A percentile compares a stretch with the other conserved stretches of the same genome.
Evolutionary conservation across 441 rosid species (phyloP).

Genomic region (Eruca vesicaria): DNA sequence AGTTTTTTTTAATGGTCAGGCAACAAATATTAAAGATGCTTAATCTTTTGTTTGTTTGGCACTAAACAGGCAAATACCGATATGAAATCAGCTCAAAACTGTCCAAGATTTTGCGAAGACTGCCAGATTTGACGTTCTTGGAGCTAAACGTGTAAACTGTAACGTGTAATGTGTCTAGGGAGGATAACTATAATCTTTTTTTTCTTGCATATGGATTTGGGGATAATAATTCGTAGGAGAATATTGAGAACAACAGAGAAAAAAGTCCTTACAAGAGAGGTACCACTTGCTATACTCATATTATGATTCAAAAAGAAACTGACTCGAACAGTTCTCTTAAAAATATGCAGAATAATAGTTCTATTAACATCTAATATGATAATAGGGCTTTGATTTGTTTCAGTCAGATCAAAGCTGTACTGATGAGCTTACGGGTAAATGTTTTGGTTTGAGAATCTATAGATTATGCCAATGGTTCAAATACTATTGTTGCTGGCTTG

Average conservation of each 20-base stretch:
- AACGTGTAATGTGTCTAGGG: constrained; percentile 11
- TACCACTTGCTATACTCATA: constrained; percentile 10
- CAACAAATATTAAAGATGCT: constrained; percentile 10
- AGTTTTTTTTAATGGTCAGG: neutral
- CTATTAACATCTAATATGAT: neutral
- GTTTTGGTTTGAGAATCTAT: neutral
- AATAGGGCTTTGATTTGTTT: constrained; percentile 5
- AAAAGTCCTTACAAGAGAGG: neutral
- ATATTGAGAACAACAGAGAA: constrained; percentile 10
- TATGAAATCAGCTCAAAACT: constrained; percentile 6
- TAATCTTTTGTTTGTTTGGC: constrained; percentile 6
- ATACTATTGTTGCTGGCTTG: too few species aligned
- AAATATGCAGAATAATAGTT: neutral
- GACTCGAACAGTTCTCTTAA: neutral
- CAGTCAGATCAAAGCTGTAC: constrained; percentile 1
- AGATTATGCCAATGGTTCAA: neutral
- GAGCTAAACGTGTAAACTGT: neutral
- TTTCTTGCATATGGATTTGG: constrained; percentile 12
- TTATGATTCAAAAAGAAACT: neutral
- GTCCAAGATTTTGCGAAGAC: constrained; percentile 15
- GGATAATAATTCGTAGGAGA: neutral
- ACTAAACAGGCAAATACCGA: constrained; percentile 24
- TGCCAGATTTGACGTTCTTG: constrained; percentile 22
- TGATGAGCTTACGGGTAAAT: neutral
- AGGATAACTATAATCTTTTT: neutral